phyloP scores from a whole-genome alignment of 2,329 filamentous ascomycete genomes.

The Zymoseptoria passerinii region DNA sequence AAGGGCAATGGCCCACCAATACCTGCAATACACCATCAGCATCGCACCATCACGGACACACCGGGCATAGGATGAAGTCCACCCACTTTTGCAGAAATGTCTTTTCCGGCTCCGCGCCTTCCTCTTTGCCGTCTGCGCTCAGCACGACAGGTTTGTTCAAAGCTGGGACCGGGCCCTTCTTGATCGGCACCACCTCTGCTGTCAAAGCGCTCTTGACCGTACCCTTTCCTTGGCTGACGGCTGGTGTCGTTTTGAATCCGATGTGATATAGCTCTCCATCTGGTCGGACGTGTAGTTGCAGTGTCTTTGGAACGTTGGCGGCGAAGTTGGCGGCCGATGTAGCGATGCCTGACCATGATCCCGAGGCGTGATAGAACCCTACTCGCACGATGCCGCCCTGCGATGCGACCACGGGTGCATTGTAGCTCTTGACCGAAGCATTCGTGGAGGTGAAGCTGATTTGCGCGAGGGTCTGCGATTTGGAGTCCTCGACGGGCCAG shows the following conservation, averaged over 20 bases:
- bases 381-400: constrained; percentile 36
- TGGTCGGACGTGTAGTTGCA: constrained; percentile 37
- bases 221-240: constrained; percentile 9
- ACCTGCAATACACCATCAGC: constrained; percentile 31
- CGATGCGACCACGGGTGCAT: constrained; percentile 25
- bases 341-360: constrained; percentile 38
- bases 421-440: constrained; percentile 34
- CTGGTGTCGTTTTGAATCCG: constrained; percentile 33
- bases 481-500: constrained; percentile 29
- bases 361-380: constrained; percentile 34
- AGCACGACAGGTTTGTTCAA: constrained; percentile 48
- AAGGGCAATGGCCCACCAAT: constrained; percentile 44
- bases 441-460: constrained; percentile 36
- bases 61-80: neutral
- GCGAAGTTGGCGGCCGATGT: constrained; percentile 38
- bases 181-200: constrained; percentile 35
- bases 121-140: constrained; percentile 48
- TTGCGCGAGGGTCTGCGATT: constrained; percentile 35
- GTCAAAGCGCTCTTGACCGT: constrained; percentile 31
- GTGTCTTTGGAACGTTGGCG: constrained; percentile 35
- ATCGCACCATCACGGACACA: neutral
- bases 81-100: constrained; percentile 45
- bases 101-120: constrained; percentile 40
- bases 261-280: constrained; percentile 39
- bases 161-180: constrained; percentile 34